phyloP scores from a whole-genome alignment of 495 filamentous ascomycete species.

The Clohesyomyces aquaticus region DNA sequence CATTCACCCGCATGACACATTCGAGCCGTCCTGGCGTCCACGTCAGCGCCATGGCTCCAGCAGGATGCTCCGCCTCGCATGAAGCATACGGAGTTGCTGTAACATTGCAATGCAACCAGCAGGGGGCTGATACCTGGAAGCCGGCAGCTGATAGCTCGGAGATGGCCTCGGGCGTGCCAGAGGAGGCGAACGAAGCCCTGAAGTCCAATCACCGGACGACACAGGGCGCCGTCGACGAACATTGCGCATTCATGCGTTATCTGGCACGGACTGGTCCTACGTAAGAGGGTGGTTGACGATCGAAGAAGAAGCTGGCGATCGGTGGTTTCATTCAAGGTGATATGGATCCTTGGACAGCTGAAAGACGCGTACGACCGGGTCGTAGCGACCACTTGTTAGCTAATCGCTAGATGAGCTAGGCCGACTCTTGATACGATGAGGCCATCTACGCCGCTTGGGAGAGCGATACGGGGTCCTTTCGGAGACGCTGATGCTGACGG shows the following conservation, averaged over 20 bases:
- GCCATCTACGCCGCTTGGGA: constrained; percentile 16
- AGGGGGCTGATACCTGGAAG: constrained; percentile 23
- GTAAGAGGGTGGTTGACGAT: constrained; percentile 17
- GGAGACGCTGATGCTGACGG: constrained; percentile 8
- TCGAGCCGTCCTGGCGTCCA: constrained; percentile 9
- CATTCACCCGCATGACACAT: constrained; percentile 17
- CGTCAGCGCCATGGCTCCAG: constrained; percentile 24
- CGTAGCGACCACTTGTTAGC: constrained; percentile 8
- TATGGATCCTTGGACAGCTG: constrained; percentile 13
- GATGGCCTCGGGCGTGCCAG: constrained; percentile 13
- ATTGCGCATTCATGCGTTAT: constrained; percentile 21
- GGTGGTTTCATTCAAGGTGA: constrained; percentile 15
- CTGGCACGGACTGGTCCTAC: constrained; percentile 1
- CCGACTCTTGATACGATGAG: constrained; percentile 19
- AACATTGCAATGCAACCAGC: constrained; percentile 24
- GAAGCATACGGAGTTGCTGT: constrained; percentile 25
- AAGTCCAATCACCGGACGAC: constrained; percentile 5
- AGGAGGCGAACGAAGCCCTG: constrained; percentile 22
- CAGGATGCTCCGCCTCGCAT: constrained; percentile 30
- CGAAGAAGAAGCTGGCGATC: constrained; percentile 19
- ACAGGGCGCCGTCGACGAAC: constrained; percentile 3
- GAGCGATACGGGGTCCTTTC: constrained; percentile 11
- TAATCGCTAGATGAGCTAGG: constrained; percentile 11
- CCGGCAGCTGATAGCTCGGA: constrained; percentile 23
- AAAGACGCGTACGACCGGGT: constrained; percentile 6